Evolutionary conservation across 768 basidiomycete genomes (phyloP).

Genomic region (Lactarius quietus): DNA sequence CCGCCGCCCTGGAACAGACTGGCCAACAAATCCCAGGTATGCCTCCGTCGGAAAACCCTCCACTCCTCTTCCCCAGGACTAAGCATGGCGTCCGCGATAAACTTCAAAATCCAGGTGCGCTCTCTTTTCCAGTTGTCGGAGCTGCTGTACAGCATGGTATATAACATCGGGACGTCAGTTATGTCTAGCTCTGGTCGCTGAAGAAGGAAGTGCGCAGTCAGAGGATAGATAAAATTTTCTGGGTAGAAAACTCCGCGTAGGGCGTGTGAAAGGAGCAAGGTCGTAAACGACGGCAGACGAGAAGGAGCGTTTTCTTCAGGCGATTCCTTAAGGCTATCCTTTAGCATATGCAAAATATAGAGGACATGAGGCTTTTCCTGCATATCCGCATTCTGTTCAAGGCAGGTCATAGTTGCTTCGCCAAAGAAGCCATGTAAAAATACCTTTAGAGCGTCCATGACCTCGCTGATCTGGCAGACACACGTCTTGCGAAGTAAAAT

Average conservation of each 20-base stretch:
- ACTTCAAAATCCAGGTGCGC: constrained; percentile 82
- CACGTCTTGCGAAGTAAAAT: constrained; percentile 56
- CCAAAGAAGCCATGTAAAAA: not conserved
- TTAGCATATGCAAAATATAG: constrained; percentile 65
- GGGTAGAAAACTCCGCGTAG: constrained; percentile 83
- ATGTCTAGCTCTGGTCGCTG: constrained; percentile 82
- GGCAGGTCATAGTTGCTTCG: not conserved
- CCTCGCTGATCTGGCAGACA: constrained; percentile 53
- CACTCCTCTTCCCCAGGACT: constrained; percentile 62
- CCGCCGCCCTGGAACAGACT: constrained; percentile 75
- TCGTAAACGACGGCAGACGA: constrained; percentile 72
- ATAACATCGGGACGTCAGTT: constrained; percentile 87
- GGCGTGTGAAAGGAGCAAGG: constrained; percentile 80
- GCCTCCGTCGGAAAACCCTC: constrained; percentile 72
- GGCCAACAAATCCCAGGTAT: constrained; percentile 86
- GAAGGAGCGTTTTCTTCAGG: constrained; percentile 37
- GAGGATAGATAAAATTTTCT: constrained; percentile 82
- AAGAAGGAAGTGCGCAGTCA: constrained; percentile 82
- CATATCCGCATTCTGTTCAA: constrained; percentile 58
- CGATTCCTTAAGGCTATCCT: constrained; percentile 49
- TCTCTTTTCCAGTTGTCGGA: constrained; percentile 82
- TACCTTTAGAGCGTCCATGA: constrained; percentile 65
- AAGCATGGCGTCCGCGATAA: constrained; percentile 77
- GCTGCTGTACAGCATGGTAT: constrained; percentile 79
- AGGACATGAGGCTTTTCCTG: constrained; percentile 74